Evolutionary conservation across 805 yeast genomes (phyloP), one percentile per base, ranked within the genome.

Genomic region (Yarrowia phangngaensis): DNA sequence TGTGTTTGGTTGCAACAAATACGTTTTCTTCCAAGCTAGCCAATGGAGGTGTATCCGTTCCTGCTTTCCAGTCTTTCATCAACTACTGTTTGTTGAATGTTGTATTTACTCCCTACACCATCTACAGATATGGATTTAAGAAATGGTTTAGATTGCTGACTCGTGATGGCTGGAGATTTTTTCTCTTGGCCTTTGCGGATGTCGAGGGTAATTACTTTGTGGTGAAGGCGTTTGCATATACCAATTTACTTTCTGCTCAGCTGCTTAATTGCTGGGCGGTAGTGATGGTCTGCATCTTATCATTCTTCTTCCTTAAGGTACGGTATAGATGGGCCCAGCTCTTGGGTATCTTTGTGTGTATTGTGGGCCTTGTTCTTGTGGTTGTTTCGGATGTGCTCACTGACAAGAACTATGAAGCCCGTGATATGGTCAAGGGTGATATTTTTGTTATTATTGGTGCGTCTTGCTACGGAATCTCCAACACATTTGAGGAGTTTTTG

Each of bases 181-280:
- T 70, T 52, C 32, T 69, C 14, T 53, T 70, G 31, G 68, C 73
- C 3, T 70, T 70, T 57, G 70, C 70, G 16, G 74, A 70, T 48
- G 74, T 70, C 19, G 63, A 70, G 54, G 74, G 74, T n/a, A 70
- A 70, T 61, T 70, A 70, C 56, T 70, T 70, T 50, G 68, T 70
- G 12, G 72, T 69, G 38, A 64, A 63, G 51, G 74, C 74, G 13
- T 70, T 70, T 53, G 61, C 61, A 49, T 70, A 70, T 58, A 70
- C 74, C 15, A 70, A 69, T 52, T 55, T 70, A 54, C 58, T 70
- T 29, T 63, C 70, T 46, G 74, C 74, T 4, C 67, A 71, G 16
- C 53, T 70, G 51, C 64, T 70, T 13, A 74, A 70, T 55, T 69
- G 68, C 51, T 70, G 71, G 58, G 70, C 74, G 14, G 70, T 71